Percentiles rank a stretch among this genome's conserved stretches.
These are phyloP conservation scores for Cymbidium sinense DNA, from an alignment of 106 monocot species.

Conservation along the genomic window DNA sequence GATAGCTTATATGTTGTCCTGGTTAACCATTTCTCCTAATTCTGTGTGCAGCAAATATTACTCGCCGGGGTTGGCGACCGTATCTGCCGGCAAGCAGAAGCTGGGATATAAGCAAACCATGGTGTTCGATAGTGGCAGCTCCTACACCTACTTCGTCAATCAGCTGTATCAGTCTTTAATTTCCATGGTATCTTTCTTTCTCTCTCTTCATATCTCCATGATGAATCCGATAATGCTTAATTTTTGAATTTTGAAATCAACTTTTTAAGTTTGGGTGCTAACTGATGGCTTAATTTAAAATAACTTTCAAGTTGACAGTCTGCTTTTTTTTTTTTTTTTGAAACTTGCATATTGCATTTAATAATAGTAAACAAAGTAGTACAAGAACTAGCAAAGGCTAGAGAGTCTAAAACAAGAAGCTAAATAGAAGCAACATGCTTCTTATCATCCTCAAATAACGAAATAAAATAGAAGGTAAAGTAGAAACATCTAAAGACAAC, in stretches of 20 bases:
- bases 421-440: too few species aligned
- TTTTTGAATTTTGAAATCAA: not conserved
- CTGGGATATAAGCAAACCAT: constrained; percentile 36
- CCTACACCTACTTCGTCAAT: constrained; percentile 66
- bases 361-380: too few species aligned
- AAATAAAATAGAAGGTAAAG: too few species aligned
- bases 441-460: too few species aligned
- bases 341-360: too few species aligned
- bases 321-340: too few species aligned
- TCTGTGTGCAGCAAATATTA: constrained; percentile 55
- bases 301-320: not conserved
- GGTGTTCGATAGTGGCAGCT: constrained; percentile 88
- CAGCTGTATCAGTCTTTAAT: constrained; percentile 58
- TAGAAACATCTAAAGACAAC: too few species aligned
- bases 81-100: constrained; percentile 38
- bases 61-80: constrained; percentile 60
- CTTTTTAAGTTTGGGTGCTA: not conserved
- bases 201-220: not conserved
- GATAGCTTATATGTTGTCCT: not conserved
- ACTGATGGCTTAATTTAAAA: not conserved
- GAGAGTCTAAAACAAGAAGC: too few species aligned
- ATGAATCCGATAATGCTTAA: not conserved
- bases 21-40: not conserved
- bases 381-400: too few species aligned
- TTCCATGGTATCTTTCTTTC: constrained; percentile 29